phyloP scores from a whole-genome alignment of 2,329 filamentous ascomycete species.

The Metarhizium rileyi region DNA sequence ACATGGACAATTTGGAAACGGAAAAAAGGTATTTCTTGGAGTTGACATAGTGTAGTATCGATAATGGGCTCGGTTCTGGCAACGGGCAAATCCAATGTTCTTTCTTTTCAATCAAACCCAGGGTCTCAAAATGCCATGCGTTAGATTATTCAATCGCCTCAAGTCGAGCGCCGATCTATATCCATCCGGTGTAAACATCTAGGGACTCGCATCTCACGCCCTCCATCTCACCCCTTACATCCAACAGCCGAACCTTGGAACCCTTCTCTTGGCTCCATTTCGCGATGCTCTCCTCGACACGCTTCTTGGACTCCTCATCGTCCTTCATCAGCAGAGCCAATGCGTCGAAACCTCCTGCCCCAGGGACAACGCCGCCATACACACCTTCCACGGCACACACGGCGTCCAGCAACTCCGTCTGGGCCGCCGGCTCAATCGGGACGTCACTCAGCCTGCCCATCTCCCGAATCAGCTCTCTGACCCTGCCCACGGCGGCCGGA shows the following conservation, averaged over 20 bases:
- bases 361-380: constrained; percentile 83
- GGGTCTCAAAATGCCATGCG: no score
- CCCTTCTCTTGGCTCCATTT: constrained; percentile 53
- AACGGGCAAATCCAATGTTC: not conserved
- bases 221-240: constrained; percentile 63
- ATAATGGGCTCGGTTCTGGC: constrained; percentile 2
- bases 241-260: constrained; percentile 57
- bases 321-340: constrained; percentile 72
- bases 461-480: constrained; percentile 56
- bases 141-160: no score
- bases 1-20: not conserved
- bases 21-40: not conserved
- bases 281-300: constrained; percentile 52
- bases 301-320: constrained; percentile 50
- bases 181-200: constrained; percentile 34
- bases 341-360: constrained; percentile 89
- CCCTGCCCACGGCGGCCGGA: constrained; percentile 35
- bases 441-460: constrained; percentile 70
- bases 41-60: not conserved
- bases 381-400: constrained; percentile 66
- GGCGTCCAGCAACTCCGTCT: constrained; percentile 76
- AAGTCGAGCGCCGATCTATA: constrained; percentile 11
- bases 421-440: constrained; percentile 79
- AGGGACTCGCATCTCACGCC: constrained; percentile 44
- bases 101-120: not conserved